These are phyloP conservation scores for Phlyctochytrium planicorne DNA, from an alignment of 192 early-diverging fungal species.

Conservation along the genomic window DNA sequence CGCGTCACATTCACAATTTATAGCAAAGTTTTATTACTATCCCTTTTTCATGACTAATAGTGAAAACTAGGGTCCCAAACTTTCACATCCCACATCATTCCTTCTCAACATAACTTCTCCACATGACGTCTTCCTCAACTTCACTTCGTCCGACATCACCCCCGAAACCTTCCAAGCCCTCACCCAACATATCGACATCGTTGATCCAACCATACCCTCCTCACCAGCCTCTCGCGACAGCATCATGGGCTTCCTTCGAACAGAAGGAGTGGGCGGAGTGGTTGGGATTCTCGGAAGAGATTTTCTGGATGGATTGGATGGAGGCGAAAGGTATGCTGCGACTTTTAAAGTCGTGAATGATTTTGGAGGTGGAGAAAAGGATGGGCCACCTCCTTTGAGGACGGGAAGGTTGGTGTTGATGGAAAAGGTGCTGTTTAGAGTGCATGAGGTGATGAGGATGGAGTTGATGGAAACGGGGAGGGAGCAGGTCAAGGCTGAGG, in stretches of 20 bases:
- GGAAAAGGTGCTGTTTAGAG: conserved; percentile 9
- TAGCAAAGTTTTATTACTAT: conserved; percentile 8
- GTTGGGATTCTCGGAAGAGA: conserved; percentile 28
- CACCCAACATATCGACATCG: background rate
- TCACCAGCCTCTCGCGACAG: background rate
- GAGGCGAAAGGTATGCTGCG: conserved; percentile 24
- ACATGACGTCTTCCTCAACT: conserved; percentile 28
- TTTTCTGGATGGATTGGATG: conserved; percentile 11
- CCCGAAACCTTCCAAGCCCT: conserved; percentile 9
- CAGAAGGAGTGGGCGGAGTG: conserved; percentile 27
- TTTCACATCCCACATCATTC: conserved; percentile 8
- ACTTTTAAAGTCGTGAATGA: conserved; percentile 17
- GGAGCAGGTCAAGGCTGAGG: conserved; percentile 19
- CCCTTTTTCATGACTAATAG: conserved; percentile 5
- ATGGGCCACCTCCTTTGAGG: conserved; percentile 18
- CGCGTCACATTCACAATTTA: conserved; percentile 18
- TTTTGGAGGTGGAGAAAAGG: background rate
- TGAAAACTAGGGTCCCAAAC: conserved; percentile 7
- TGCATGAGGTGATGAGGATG: conserved; percentile 14
- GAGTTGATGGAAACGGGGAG: conserved; percentile 20
- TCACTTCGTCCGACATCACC: conserved; percentile 35
- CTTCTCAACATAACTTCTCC: conserved; percentile 6
- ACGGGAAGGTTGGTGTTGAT: conserved; percentile 15
- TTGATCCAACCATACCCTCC: background rate
- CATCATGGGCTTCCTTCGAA: conserved; percentile 32